Conservation (phyloP, 495 filamentous ascomycete species). For the Penicillium malachiteum region DNA sequence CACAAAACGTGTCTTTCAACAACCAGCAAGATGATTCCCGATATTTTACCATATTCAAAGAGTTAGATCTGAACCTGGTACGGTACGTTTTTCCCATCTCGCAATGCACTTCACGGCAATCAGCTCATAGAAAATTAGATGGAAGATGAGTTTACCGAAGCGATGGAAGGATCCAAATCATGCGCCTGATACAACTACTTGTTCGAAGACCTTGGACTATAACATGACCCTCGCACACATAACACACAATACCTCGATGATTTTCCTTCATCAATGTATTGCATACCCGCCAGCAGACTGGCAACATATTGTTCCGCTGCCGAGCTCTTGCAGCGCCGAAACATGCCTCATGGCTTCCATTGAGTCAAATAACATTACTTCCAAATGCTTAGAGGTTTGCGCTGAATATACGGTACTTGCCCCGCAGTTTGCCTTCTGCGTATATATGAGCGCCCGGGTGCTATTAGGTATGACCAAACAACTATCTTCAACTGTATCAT, state of each 20-base stretch:
- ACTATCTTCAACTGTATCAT: too few relatives aligned
- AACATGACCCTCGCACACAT: constrained; percentile 24
- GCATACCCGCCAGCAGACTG: constrained; percentile 40
- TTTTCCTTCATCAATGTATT: constrained; percentile 45
- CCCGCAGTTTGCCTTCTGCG: constrained; percentile 10
- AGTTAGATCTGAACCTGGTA: constrained; percentile 16
- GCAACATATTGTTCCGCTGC: constrained; percentile 28
- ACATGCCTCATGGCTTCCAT: constrained; percentile 8
- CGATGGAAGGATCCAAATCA: constrained; percentile 39
- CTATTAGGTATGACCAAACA: constrained; percentile 13
- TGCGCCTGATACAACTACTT: constrained; percentile 25
- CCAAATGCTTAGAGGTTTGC: constrained; percentile 5
- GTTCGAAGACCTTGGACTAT: constrained; percentile 22
- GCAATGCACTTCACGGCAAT: too few relatives aligned
- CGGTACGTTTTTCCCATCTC: too few relatives aligned
- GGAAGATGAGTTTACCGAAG: constrained; percentile 42
- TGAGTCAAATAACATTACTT: constrained; percentile 5
- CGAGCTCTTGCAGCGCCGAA: constrained; percentile 31
- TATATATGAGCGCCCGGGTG: constrained; percentile 32
- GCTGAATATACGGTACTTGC: not conserved
- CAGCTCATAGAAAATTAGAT: constrained; percentile 20
- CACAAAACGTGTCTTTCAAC: constrained; percentile 17
- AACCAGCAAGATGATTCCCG: constrained; percentile 27
- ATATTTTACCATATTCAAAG: constrained; percentile 32
- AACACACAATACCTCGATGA: constrained; percentile 47